Evolutionary conservation across 1,284 basidiomycete species (phyloP).

Genomic region (Wallemia hederae): DNA sequence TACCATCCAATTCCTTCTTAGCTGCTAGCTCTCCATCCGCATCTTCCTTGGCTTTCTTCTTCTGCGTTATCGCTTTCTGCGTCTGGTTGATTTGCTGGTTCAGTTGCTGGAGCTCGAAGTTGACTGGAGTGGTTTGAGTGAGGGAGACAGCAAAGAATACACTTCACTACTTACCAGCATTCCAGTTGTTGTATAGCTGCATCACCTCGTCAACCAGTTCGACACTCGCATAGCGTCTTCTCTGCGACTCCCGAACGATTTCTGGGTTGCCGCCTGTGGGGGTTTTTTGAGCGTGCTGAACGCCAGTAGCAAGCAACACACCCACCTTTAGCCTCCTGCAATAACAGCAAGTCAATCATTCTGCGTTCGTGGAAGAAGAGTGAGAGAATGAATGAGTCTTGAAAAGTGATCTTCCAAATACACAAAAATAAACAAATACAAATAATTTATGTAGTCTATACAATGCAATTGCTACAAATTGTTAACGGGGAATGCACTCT

Average conservation of each 20-base stretch:
- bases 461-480: too few species aligned
- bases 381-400: background rate
- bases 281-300: background rate
- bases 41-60: constrained; percentile 45
- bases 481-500: background rate
- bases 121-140: constrained; percentile 24
- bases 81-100: constrained; percentile 62
- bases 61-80: constrained; percentile 75
- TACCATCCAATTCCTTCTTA: constrained; percentile 49
- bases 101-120: constrained; percentile 48
- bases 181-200: constrained; percentile 72
- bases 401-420: too few species aligned
- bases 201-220: constrained; percentile 85
- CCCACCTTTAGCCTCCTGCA: background rate
- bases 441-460: too few species aligned
- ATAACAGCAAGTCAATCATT: background rate
- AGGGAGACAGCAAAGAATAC: background rate
- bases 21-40: constrained; percentile 56
- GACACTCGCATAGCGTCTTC: constrained; percentile 59
- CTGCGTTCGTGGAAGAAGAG: background rate
- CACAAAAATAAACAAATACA: too few species aligned
- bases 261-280: constrained; percentile 61
- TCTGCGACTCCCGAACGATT: constrained; percentile 69
- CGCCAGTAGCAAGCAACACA: background rate
- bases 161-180: constrained; percentile 34